phyloP scores from a whole-genome alignment of 768 basidiomycete species.

The Lentinula guzmanii region DNA sequence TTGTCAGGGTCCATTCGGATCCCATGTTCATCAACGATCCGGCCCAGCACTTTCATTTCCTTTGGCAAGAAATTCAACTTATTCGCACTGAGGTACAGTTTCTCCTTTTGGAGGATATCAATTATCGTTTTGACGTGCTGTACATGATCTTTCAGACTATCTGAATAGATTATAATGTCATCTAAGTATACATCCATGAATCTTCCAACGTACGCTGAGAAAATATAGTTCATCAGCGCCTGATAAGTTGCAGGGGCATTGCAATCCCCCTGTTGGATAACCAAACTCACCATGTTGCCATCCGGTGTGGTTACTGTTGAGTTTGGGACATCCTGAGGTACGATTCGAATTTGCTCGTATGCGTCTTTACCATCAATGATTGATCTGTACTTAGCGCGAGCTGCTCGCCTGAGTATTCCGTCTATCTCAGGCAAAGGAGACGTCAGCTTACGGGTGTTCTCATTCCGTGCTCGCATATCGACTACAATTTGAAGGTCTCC shows the following conservation, averaged over 20 bases:
- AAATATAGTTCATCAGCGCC: constrained; percentile 26
- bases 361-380: constrained; percentile 32
- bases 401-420: constrained; percentile 25
- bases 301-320: constrained; percentile 20
- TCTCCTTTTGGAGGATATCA: constrained; percentile 19
- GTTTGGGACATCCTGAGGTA: constrained; percentile 18
- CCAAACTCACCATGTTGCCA: constrained; percentile 23
- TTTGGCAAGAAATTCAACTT: constrained; percentile 22
- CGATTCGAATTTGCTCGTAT: constrained; percentile 30
- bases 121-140: constrained; percentile 18
- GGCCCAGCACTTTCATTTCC: constrained; percentile 21
- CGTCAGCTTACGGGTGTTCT: constrained; percentile 20
- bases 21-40: constrained; percentile 16
- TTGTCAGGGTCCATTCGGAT: constrained; percentile 28
- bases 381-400: constrained; percentile 19
- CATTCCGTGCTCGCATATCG: constrained; percentile 20
- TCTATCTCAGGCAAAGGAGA: constrained; percentile 27
- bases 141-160: constrained; percentile 20
- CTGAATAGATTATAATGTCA: constrained; percentile 30
- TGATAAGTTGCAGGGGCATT: constrained; percentile 28
- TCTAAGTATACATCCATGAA: constrained; percentile 31
- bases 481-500: constrained; percentile 14
- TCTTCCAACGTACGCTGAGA: constrained; percentile 16
- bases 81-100: constrained; percentile 21
- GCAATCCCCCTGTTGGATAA: constrained; percentile 23